A percentile compares a stretch with the other conserved stretches of the same genome.
Evolutionary conservation across 352 stramenopile species (phyloP).

Genomic region (Phytophthora lateralis): DNA sequence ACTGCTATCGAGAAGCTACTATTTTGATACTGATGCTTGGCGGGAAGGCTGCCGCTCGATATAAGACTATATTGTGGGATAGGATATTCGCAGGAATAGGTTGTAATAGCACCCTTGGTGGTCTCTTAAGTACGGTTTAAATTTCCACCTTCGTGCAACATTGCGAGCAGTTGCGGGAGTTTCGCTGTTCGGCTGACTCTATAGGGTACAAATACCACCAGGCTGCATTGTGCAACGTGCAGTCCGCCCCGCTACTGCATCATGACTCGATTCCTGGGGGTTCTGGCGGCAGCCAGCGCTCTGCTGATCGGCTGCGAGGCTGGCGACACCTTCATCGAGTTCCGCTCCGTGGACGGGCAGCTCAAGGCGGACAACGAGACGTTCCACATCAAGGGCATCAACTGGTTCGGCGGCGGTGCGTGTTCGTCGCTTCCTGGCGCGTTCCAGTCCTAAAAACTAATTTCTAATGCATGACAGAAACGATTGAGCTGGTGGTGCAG

Average conservation of each 20-base stretch:
- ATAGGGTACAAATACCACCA: neutral
- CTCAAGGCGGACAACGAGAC: conserved; percentile 58
- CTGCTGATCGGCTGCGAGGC: conserved; percentile 10
- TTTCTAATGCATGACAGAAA: conserved; percentile 36
- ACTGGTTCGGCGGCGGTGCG: conserved; percentile 72
- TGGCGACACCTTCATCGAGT: conserved; percentile 58
- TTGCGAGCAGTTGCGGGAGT: too few species aligned
- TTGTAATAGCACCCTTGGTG: too few species aligned
- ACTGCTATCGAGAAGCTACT: neutral
- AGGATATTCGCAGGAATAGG: too few species aligned
- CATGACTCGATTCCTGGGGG: neutral
- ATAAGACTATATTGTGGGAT: too few species aligned
- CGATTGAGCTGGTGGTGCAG: conserved; percentile 63
- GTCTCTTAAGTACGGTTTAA: too few species aligned
- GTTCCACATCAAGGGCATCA: conserved; percentile 74
- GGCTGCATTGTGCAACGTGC: neutral
- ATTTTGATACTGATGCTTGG: conserved; percentile 5
- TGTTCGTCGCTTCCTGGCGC: neutral
- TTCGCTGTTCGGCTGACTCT: neutral
- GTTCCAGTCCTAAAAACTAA: neutral
- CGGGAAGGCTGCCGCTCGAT: neutral
- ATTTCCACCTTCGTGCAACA: too few species aligned
- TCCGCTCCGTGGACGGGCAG: conserved; percentile 62
- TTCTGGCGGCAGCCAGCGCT: conserved; percentile 1
- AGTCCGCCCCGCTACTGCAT: neutral